These are phyloP conservation scores for Basipetospora chlamydospora DNA, from an alignment of 2,329 filamentous ascomycete species.

Conservation along the genomic window DNA sequence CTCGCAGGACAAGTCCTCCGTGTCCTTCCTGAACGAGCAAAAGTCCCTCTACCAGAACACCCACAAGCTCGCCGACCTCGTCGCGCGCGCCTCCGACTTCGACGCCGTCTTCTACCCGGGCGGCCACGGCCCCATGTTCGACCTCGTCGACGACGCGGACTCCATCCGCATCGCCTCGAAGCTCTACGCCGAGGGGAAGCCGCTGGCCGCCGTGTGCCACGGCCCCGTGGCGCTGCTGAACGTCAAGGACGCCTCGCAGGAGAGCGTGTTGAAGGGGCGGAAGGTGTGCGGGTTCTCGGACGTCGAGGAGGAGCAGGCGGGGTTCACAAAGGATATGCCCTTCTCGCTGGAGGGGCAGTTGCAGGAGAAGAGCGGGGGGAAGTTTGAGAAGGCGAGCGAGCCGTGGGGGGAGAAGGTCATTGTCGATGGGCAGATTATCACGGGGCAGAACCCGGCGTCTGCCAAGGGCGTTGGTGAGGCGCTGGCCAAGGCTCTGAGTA, in stretches of 20 bases:
- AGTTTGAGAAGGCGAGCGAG: conserved; percentile 39
- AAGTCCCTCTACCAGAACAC: conserved; percentile 50
- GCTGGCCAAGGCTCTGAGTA: conserved; percentile 28
- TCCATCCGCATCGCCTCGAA: conserved; percentile 46
- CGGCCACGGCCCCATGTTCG: conserved; percentile 52
- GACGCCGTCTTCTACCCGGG: conserved; percentile 46
- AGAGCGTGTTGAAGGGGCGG: conserved; percentile 38
- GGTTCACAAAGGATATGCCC: conserved; percentile 38
- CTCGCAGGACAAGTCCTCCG: conserved; percentile 35
- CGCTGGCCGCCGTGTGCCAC: conserved; percentile 55
- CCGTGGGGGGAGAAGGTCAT: conserved; percentile 34
- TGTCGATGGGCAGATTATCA: conserved; percentile 37
- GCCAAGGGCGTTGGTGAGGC: conserved; percentile 36
- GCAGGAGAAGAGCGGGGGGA: conserved; percentile 32
- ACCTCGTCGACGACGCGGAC: conserved; percentile 41
- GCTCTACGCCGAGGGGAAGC: conserved; percentile 46
- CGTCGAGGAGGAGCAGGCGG: conserved; percentile 34
- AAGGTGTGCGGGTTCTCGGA: conserved; percentile 49
- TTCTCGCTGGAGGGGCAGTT: conserved; percentile 44
- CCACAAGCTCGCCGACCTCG: conserved; percentile 37
- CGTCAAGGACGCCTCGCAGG: conserved; percentile 35
- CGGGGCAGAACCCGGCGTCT: conserved; percentile 43
- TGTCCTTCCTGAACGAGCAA: conserved; percentile 41
- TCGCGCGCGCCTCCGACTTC: conserved; percentile 43
- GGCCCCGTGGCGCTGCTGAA: conserved; percentile 48